phyloP scores from a whole-genome alignment of 306 rosid species.

The Vigna mungo region DNA sequence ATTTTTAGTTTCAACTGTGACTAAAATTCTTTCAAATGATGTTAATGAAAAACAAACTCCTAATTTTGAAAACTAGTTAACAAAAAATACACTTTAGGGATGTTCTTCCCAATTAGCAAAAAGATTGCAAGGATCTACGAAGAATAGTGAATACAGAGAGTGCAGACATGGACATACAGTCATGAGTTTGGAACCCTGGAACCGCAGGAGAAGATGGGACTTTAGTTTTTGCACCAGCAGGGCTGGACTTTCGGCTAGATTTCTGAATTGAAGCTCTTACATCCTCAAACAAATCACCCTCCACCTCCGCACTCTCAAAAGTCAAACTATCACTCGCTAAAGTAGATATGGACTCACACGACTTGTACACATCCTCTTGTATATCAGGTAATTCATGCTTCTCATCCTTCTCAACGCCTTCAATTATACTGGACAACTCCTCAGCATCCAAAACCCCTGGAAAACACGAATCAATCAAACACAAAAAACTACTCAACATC shows the following conservation, averaged over 20 bases:
- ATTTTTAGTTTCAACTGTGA: neutral
- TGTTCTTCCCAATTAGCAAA: slow-evolving; percentile 10
- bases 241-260: slow-evolving; percentile 54
- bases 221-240: slow-evolving; percentile 46
- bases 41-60: neutral
- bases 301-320: slow-evolving; percentile 58
- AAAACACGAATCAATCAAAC: slow-evolving; percentile 28
- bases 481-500: neutral
- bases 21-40: neutral
- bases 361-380: slow-evolving; percentile 74
- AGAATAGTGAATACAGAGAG: neutral
- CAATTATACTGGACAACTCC: slow-evolving; percentile 83
- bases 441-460: slow-evolving; percentile 91
- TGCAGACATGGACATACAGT: slow-evolving; percentile 51
- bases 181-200: slow-evolving; percentile 39
- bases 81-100: neutral
- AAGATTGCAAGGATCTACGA: neutral
- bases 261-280: slow-evolving; percentile 96
- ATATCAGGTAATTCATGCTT: slow-evolving; percentile 59
- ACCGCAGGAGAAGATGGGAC: slow-evolving; percentile 36
- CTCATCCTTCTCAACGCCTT: slow-evolving; percentile 68
- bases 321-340: slow-evolving; percentile 78
- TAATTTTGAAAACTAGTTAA: neutral
- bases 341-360: slow-evolving; percentile 80
- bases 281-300: slow-evolving; percentile 79